Evolutionary conservation across 345 rosid species (phyloP).

Genomic region (Punica granatum): DNA sequence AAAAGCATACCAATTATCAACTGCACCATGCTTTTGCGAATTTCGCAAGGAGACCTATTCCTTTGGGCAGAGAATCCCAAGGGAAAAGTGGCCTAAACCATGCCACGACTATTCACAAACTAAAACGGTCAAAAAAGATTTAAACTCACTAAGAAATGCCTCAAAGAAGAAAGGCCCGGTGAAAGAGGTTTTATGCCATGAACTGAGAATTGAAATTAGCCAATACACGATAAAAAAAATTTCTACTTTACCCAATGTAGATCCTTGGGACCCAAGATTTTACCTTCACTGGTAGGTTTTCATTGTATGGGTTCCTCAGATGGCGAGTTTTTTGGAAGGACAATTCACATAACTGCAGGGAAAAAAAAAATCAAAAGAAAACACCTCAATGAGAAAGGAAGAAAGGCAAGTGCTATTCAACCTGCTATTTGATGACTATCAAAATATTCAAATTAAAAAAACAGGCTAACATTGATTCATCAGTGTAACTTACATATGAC

Average conservation of each 20-base stretch:
- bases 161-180: not conserved
- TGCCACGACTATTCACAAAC: not conserved
- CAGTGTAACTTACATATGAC: not conserved
- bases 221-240: no score
- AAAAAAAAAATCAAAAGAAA: slow-evolving; percentile 19
- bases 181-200: not conserved
- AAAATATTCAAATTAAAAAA: not conserved
- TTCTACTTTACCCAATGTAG: not conserved
- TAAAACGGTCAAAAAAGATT: no score
- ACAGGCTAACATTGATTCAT: not conserved
- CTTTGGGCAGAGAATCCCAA: no score
- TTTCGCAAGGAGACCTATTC: no score
- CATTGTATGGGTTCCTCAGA: slow-evolving; percentile 92
- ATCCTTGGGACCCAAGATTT: not conserved
- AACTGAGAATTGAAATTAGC: not conserved
- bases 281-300: slow-evolving; percentile 98
- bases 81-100: not conserved
- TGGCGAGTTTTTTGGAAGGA: slow-evolving; percentile 95
- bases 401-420: not conserved
- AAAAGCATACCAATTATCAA: no score
- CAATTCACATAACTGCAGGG: slow-evolving; percentile 77
- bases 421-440: not conserved
- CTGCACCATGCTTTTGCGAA: no score
- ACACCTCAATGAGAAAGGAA: not conserved
- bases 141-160: no score